Base-by-base conservation (phyloP, 805 yeast genomes). In the Torulaspora maleeae region DNA sequence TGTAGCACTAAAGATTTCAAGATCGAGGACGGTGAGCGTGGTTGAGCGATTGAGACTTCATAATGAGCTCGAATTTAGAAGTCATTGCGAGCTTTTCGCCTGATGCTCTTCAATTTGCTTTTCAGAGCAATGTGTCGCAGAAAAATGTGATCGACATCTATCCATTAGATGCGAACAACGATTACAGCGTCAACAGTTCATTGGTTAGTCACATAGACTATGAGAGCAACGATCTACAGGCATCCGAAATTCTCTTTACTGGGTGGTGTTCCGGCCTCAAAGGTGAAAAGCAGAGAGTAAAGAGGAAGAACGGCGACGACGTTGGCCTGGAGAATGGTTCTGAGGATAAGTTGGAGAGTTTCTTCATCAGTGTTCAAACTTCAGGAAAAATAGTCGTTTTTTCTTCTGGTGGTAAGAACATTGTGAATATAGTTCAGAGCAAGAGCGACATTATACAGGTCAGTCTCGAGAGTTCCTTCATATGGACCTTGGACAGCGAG, bases 391-490 rank as follows among this genome's bases (percentile, higher is more conserved):
- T 66, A 22, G 67, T 66, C 11, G 54, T 61, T 11, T 64, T 54
- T 36, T 62, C 68, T 5, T 48, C 64, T 2, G 58, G 55, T 35
- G 68, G 68, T 28, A 58, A 66, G 9, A 62, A 58, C 28, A 68
- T 74, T 35, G 59, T 61, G 4, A 57, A 64, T 38, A 57, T 74
- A 11, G 53, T 66, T 20, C 70, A 65, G 48, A 71, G 69, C 15
- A 56, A 59, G 20, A 40, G 50, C 17, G 72, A 69, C 17, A 48
- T 70, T 6, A 37, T 73, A 15, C 70, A 69, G 15, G 61, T 67
- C 12, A 63, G 66, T 17, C 60, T 73, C 25, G 51, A 58, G 15
- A 70, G 61, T 27, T 45, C 63, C 5, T 49, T 55, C 7, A 59
- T 74, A n/a, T 67, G 69, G 67, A 57, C 55, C 22, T 39, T 63